These are phyloP conservation scores for Termitomyces sp. DNA, from an alignment of 768 basidiomycete genomes.

Conservation along the genomic window DNA sequence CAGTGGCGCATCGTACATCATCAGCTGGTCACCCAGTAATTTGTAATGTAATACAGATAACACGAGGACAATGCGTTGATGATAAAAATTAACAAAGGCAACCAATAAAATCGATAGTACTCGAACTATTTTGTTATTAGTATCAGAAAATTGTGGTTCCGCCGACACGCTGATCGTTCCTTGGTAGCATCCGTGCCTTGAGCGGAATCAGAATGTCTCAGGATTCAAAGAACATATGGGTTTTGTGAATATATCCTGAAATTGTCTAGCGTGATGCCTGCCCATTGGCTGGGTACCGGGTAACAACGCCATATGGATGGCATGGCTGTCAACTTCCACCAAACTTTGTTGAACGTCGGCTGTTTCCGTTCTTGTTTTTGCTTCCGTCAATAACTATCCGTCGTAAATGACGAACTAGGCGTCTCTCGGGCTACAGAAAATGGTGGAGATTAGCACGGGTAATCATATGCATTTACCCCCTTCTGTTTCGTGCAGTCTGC, in stretches of 20 bases:
- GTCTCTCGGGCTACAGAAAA: not conserved
- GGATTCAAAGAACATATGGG: not conserved
- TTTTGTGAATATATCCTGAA: not conserved
- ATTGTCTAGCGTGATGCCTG: not conserved
- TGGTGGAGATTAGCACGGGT: not conserved
- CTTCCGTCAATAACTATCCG: conserved; percentile 3
- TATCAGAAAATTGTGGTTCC: conserved; percentile 2
- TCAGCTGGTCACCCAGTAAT: not conserved
- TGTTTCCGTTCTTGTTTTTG: conserved; percentile 5
- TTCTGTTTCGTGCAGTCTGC: not conserved
- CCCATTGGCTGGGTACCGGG: not conserved
- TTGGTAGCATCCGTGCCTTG: not conserved
- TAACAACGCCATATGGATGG: not conserved
- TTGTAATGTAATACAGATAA: not conserved
- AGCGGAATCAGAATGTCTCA: not conserved
- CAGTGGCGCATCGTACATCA: conserved; percentile 2
- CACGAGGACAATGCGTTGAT: too few relatives aligned
- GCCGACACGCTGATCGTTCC: conserved; percentile 3
- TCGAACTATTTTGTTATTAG: not conserved
- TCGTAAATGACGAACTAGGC: not conserved
- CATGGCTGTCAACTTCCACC: not conserved
- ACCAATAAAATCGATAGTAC: too few relatives aligned
- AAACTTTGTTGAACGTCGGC: conserved; percentile 4
- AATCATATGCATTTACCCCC: not conserved
- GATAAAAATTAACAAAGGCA: not conserved